Evolutionary conservation across 495 filamentous ascomycete genomes (phyloP).

Genomic region (Neurospora intermedia): DNA sequence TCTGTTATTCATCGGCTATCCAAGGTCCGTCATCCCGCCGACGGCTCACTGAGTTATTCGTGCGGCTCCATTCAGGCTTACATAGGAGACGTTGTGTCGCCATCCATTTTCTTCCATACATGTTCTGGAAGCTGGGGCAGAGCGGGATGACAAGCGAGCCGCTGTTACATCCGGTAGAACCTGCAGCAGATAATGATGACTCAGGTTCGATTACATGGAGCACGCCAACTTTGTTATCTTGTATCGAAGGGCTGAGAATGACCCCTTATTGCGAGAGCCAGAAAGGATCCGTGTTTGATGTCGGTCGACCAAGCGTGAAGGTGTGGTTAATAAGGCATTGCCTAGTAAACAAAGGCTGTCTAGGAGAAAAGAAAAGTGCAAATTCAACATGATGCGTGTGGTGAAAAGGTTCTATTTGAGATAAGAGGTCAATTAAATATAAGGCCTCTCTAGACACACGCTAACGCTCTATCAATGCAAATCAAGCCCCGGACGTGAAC

Average conservation of each 20-base stretch:
- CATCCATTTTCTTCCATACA: background rate
- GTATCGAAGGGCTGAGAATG: background rate
- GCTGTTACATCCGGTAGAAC: background rate
- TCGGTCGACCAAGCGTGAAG: background rate
- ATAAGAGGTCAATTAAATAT: background rate
- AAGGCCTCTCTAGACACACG: background rate
- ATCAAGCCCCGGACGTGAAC: background rate
- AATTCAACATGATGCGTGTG: background rate
- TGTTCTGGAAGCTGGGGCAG: background rate
- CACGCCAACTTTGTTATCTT: background rate
- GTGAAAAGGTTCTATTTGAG: background rate
- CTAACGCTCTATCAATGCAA: background rate
- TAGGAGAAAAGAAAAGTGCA: background rate
- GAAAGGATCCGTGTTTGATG: background rate
- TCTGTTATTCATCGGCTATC: background rate
- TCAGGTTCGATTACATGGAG: no score
- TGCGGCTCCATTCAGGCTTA: background rate
- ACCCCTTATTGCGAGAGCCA: background rate
- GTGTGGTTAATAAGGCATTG: background rate
- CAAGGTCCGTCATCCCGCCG: background rate
- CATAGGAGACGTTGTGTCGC: background rate
- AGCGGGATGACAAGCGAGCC: background rate
- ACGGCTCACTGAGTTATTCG: no score
- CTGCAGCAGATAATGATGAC: background rate
- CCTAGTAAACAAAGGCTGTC: background rate